Evolutionary conservation across 2,329 filamentous ascomycete species (phyloP), one percentile per base, ranked within the genome.

Genomic region (Sporothrix sp.): DNA sequence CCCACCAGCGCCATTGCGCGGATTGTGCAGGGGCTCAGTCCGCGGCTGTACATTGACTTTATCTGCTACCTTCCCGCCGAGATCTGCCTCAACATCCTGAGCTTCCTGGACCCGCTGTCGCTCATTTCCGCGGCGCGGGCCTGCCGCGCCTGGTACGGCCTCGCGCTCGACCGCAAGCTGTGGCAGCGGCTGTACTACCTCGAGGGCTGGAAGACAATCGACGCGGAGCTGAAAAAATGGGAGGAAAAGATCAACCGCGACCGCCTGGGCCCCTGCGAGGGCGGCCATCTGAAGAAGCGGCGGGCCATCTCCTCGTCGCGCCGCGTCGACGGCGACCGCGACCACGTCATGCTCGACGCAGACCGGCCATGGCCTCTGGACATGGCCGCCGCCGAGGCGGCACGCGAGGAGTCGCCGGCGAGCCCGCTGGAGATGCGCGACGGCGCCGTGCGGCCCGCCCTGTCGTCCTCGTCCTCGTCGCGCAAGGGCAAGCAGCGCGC

Each of bases 31-130:
- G 79, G 84, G 56, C 71, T 95, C 16, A 85, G 83, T 55, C 87
- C 89, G 4, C 77, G 90, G 48, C 81, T 97, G 3, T 90, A 96
- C 66, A 91, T 96, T 68, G 87, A 98, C 67, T 95, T 95, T 50
- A 81, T 95, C 37, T 73, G 80, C 56, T 82, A 87, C 60, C 78
- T 98, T 1, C 93, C 93, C 0, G 81, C 87, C 23, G 93, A 98
- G 65, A 85, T 98, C 60, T 94, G 88, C 54, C 82, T 93, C 39
- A 85, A 94, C 61, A 84, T 97, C 39, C 82, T 98, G 38, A 83
- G 85, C 14, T 93, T 89, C 62, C 81, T 98, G 45, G 85, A 90
- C 50, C 85, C 89, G 1, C 65, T 81, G 25, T 93, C 89, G 0
- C 73, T 98, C 35, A 74, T 97, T 51, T 81, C 79, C 45, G 86